These are phyloP conservation scores for Hymenoscyphus scutula DNA, from an alignment of 2,329 filamentous ascomycete species.

Conservation along the genomic window DNA sequence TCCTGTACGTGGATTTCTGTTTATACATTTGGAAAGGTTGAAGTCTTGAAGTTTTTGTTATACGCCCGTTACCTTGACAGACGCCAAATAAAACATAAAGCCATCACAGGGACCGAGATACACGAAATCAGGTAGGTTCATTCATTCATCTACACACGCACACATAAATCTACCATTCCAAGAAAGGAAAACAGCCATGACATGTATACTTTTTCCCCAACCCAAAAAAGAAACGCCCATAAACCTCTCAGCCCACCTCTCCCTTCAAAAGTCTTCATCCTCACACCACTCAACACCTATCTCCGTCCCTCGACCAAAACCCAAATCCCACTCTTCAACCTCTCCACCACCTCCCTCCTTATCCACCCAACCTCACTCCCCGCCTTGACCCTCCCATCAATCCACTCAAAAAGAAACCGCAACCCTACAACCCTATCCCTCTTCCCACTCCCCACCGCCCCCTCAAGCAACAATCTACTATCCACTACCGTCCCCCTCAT, in stretches of 20 bases:
- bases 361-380: constrained; percentile 50
- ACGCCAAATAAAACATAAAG: too few species aligned
- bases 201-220: neutral
- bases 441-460: constrained; percentile 46
- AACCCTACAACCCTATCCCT: constrained; percentile 61
- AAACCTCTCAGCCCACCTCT: neutral
- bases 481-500: constrained; percentile 60
- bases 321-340: constrained; percentile 51
- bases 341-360: constrained; percentile 53
- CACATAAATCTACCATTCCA: neutral
- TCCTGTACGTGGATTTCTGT: too few species aligned
- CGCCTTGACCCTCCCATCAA: constrained; percentile 47
- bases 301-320: constrained; percentile 30
- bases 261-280: neutral
- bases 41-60: too few species aligned
- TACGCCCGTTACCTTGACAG: too few species aligned
- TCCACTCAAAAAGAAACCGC: constrained; percentile 63
- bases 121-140: neutral
- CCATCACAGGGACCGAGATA: too few species aligned
- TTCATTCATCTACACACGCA: neutral
- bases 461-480: constrained; percentile 55
- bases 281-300: neutral
- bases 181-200: too few species aligned
- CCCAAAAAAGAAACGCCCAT: neutral
- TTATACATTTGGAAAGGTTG: too few species aligned